Evolutionary conservation across 306 rosid genomes (phyloP), one percentile per base, ranked within the genome.

Genomic region (Vicia faba): DNA sequence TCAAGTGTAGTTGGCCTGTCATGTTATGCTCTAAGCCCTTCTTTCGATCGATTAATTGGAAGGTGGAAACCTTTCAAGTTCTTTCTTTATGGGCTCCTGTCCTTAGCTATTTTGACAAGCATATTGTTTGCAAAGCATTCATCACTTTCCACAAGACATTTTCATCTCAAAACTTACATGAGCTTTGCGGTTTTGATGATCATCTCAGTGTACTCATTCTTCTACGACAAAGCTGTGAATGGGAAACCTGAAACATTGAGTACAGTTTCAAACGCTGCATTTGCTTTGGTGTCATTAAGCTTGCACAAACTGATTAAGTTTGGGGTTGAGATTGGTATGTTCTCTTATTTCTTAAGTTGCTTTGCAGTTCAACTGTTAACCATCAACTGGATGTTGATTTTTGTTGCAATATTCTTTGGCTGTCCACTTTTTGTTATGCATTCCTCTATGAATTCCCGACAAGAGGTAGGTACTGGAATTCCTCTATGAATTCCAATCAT

Each of bases 161-260:
- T 14, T 46, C 1, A 46, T 5, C 11, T 14, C 53, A 46, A 46
- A 14, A 5, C 54, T 7, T 16, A 0, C 23, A 7, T 11, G 4
- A 16, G 25, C 23, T 46, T 46, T 15, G 1, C 4, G 0, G 51
- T 48, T 51, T 38, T 68, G 25, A 38, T 51, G 7, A 8, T 68
- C 10, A 51, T 25, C 11, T 20, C 72, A 8, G 25, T 68, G 6
- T 68, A 51, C 51, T 36, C 72, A 35, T 68, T 12, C 11, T 51
- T 38, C 7, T 53, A 51, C 2, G 62, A 51, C 5, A 36, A n/a
- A 20, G 63, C 51, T 4, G 61, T 51, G 51, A n/a, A 16, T 8
- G 72, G 62, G 8, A 68, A 68, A 68, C 62, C 72, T 7, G 63
- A 68, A n/a, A n/a, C 14, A 2, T 5, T 13, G 14, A 68, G 51